Percentiles rank a stretch among this genome's conserved stretches.
phyloP scores from a whole-genome alignment of 176 grass and related monocot genomes.

The Typha latifolia region DNA sequence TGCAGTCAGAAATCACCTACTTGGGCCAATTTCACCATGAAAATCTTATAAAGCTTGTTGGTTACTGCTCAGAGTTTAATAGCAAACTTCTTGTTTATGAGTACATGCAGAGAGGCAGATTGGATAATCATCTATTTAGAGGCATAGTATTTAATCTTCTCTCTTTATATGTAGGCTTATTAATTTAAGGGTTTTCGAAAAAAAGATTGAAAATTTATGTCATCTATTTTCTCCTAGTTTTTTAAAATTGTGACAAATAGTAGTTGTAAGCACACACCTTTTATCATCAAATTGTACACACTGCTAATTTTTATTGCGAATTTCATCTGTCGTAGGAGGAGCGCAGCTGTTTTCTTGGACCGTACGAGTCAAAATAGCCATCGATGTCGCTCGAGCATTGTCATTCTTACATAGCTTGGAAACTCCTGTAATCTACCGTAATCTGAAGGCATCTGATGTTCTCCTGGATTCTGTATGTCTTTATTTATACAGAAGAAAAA shows the following conservation, averaged over 20 bases:
- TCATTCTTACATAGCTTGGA: conserved; percentile 25
- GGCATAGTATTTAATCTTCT: not conserved
- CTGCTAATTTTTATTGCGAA: not conserved
- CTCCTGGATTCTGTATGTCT: conserved; percentile 22
- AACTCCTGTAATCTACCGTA: conserved; percentile 20
- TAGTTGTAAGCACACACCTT: no score
- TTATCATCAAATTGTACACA: no score
- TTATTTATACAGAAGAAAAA: not conserved
- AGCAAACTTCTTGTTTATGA: conserved; percentile 26
- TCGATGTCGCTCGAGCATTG: conserved; percentile 15
- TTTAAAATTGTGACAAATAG: no score
- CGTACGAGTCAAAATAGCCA: conserved; percentile 14
- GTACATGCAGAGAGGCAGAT: conserved; percentile 27
- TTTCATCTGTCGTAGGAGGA: conserved; percentile 3
- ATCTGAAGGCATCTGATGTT: conserved; percentile 20
- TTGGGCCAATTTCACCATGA: conserved; percentile 18
- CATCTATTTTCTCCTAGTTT: no score
- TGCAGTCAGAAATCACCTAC: conserved; percentile 25
- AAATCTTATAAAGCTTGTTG: conserved; percentile 21
- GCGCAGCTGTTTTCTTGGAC: conserved; percentile 20
- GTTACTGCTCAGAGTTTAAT: conserved; percentile 10
- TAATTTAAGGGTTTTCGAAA: no score
- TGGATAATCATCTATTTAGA: conserved; percentile 25
- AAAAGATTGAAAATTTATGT: no score
- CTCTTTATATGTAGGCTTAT: not conserved